A percentile compares a stretch with the other conserved stretches of the same genome.
Conservation (phyloP, 176 grass and related monocot species). For the Pontederia paniculata region DNA sequence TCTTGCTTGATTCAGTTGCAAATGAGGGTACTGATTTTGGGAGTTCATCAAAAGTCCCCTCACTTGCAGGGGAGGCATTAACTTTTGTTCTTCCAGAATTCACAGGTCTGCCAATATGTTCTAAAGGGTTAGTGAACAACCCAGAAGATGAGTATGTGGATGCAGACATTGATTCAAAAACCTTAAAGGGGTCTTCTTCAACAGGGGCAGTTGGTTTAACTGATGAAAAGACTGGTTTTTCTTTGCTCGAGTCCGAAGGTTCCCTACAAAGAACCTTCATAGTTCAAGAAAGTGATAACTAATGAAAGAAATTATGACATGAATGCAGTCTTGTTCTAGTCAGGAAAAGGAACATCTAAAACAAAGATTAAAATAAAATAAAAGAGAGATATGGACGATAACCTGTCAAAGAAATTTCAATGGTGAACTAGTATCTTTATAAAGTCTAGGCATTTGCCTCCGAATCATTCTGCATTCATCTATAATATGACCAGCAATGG, state of each 20-base stretch:
- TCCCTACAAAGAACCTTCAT: slow-evolving; percentile 47
- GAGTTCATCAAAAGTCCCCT: slow-evolving; percentile 33
- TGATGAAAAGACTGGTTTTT: slow-evolving; percentile 31
- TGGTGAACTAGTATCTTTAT: too few species aligned
- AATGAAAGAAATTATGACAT: not conserved
- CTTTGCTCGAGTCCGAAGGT: slow-evolving; percentile 26
- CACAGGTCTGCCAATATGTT: slow-evolving; percentile 28
- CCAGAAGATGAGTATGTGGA: slow-evolving; percentile 35
- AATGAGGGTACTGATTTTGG: slow-evolving; percentile 45
- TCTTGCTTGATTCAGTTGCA: slow-evolving; percentile 37
- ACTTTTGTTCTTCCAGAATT: slow-evolving; percentile 27
- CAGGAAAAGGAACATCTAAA: not conserved
- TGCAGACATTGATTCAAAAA: slow-evolving; percentile 43
- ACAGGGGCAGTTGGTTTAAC: slow-evolving; percentile 29
- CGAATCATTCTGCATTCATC: too few species aligned
- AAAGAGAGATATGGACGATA: not conserved
- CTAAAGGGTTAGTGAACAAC: slow-evolving; percentile 47
- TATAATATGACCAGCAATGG: too few species aligned
- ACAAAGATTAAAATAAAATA: not conserved
- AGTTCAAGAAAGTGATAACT: slow-evolving; percentile 13
- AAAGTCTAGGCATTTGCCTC: too few species aligned
- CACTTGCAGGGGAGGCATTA: slow-evolving; percentile 25
- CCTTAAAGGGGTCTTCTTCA: slow-evolving; percentile 65
- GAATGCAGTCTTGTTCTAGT: not conserved
- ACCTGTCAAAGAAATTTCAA: not conserved